phyloP scores from a whole-genome alignment of 305 asterid genomes.

The Rubia balearica region DNA sequence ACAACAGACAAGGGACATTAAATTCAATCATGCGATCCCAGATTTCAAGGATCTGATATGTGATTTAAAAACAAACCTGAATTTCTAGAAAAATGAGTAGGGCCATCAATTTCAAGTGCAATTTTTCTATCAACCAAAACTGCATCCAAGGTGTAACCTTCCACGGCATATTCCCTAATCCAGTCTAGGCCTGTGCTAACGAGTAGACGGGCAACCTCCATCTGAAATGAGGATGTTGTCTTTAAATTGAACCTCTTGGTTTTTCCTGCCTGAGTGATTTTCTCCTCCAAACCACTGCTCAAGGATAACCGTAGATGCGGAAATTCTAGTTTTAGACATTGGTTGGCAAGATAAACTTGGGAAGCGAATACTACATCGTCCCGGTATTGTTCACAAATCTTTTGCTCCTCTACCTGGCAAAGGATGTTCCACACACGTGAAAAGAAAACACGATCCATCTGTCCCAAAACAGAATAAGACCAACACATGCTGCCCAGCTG shows the following conservation, averaged over 20 bases:
- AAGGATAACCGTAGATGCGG: constrained; percentile 55
- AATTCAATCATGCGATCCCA: background rate
- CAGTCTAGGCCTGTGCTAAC: constrained; percentile 84
- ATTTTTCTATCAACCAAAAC: constrained; percentile 61
- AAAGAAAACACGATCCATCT: constrained; percentile 49
- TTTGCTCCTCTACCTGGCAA: constrained; percentile 50
- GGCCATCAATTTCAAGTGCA: constrained; percentile 91
- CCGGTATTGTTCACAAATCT: constrained; percentile 54
- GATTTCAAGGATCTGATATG: background rate
- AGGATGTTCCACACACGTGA: constrained; percentile 56
- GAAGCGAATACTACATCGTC: constrained; percentile 80
- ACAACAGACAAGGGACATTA: background rate
- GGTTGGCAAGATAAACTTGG: constrained; percentile 68
- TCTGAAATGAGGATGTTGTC: constrained; percentile 81
- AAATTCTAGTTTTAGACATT: constrained; percentile 62
- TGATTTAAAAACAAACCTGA: constrained; percentile 41
- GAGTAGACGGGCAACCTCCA: constrained; percentile 86
- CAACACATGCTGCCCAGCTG: constrained; percentile 75
- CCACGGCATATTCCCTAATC: constrained; percentile 66
- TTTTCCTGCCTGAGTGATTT: constrained; percentile 52
- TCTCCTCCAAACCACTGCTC: constrained; percentile 48
- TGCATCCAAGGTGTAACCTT: constrained; percentile 83
- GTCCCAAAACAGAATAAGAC: constrained; percentile 88
- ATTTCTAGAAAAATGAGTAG: constrained; percentile 93
- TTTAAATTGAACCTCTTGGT: constrained; percentile 73